phyloP scores from a whole-genome alignment of 345 rosid species.

The Mangifera indica region DNA sequence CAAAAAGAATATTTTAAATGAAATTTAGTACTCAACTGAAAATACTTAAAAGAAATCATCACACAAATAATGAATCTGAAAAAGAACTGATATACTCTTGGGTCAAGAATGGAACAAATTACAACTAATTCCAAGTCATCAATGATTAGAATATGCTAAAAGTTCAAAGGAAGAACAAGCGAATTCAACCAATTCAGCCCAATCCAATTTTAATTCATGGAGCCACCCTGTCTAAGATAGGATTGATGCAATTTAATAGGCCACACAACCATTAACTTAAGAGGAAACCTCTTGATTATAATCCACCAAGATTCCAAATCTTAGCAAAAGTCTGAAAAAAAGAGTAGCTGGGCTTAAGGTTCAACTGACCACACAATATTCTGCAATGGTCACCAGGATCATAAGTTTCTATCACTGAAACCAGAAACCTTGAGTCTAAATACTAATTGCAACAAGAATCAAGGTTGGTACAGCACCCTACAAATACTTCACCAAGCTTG shows the following conservation, averaged over 20 bases:
- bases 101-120: neutral
- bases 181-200: neutral
- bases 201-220: too few relatives aligned
- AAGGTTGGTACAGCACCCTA: too few relatives aligned
- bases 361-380: neutral
- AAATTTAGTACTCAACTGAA: neutral
- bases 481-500: too few relatives aligned
- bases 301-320: neutral
- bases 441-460: too few relatives aligned
- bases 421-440: too few relatives aligned
- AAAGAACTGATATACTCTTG: too few relatives aligned
- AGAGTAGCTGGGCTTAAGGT: neutral
- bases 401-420: too few relatives aligned
- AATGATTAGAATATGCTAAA: neutral
- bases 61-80: neutral
- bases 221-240: neutral
- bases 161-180: neutral
- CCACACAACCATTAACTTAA: neutral
- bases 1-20: slow-evolving; percentile 20
- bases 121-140: neutral
- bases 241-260: neutral
- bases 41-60: neutral
- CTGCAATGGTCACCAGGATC: too few relatives aligned
- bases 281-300: neutral
- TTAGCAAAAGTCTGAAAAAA: neutral